Base-by-base conservation (phyloP, 768 basidiomycete species). In the Suillus fuscotomentosus region DNA sequence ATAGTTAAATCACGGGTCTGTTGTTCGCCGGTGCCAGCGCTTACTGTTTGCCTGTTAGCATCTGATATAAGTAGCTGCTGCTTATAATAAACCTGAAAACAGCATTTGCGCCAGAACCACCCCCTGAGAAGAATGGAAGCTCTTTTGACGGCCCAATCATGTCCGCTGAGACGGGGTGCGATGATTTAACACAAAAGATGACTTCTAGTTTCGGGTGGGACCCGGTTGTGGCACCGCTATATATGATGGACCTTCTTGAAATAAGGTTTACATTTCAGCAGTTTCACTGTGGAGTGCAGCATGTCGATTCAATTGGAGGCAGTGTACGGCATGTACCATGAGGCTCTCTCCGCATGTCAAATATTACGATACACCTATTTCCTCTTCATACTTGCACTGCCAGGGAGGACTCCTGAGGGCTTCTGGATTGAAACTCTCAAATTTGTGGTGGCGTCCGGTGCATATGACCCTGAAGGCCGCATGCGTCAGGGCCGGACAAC, bases 1-100 rank as follows among this genome's bases (percentile, higher is more conserved):
- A 57, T 39, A 56, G 57, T 10, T 42, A 59, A 59, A 59, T 27
- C 24, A 41, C 15, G 41, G 41, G 41, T 31, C 3, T 42, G 24
- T 24, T 27, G 24, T 59, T 59, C 11, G 39, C 56, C 22, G 22
- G 22, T 57, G 22, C 38, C 22, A 13, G 55, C 41, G 39, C 39
- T 42, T 41, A 59, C 2, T 5, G 38, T 41, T 41, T 17, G 41
- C 9, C 17, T 20, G 57, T 20, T 17, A 17, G 5, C 10, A 27
- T 39, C 22, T n/a, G 53, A 13, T 54, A n/a, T 54, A 53, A 53
- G 51, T 31, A 54, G 34, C 53, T 54, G 20, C 31, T 54, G 31
- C 17, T 54, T 54, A 54, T n/a, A 54, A 54, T 54, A 36, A 54
- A 54, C 11, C 53, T 54, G 34, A 36, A 54, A 54, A 36, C 53